Percentiles rank a stretch among this genome's conserved stretches.
Evolutionary conservation across 169 alveolate species (phyloP).

Genomic region (Theileria orientalis): DNA sequence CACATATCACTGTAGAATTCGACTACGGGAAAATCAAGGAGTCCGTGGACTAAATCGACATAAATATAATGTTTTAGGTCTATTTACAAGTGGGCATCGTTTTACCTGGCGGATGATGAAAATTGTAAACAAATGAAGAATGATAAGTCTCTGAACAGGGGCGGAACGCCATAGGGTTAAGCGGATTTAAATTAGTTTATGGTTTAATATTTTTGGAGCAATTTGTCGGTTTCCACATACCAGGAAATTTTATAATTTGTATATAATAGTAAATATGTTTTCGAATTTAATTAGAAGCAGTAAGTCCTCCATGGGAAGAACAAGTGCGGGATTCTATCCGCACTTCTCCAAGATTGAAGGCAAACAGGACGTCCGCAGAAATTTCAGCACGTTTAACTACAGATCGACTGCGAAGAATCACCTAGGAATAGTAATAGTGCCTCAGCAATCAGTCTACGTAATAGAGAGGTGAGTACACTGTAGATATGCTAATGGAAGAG

Average conservation of each 20-base stretch:
- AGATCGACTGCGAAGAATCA: conserved; percentile 27
- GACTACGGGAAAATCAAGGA: conserved; percentile 42
- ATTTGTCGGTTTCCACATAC: neutral
- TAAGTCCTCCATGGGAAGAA: neutral
- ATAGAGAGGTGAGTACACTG: conserved; percentile 83
- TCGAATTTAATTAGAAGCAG: neutral
- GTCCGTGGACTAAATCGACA: conserved; percentile 15
- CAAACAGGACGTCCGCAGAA: neutral
- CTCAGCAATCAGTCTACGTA: conserved; percentile 90
- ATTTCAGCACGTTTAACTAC: conserved; percentile 8
- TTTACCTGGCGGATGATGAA: conserved; percentile 19
- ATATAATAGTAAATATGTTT: neutral
- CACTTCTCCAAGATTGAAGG: neutral
- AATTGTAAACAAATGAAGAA: conserved; percentile 16
- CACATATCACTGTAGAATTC: conserved; percentile 19
- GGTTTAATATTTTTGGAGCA: neutral
- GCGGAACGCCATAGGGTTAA: neutral
- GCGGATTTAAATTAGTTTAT: neutral
- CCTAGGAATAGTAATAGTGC: conserved; percentile 86
- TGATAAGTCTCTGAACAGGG: neutral
- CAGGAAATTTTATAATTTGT: too few relatives aligned
- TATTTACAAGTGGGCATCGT: conserved; percentile 56
- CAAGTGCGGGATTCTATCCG: conserved; percentile 2
- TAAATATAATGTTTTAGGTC: conserved; percentile 21
- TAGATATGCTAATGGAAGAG: too few relatives aligned